Base-by-base conservation (phyloP, 2,329 filamentous ascomycete genomes). In the Colletotrichum falcatum region DNA sequence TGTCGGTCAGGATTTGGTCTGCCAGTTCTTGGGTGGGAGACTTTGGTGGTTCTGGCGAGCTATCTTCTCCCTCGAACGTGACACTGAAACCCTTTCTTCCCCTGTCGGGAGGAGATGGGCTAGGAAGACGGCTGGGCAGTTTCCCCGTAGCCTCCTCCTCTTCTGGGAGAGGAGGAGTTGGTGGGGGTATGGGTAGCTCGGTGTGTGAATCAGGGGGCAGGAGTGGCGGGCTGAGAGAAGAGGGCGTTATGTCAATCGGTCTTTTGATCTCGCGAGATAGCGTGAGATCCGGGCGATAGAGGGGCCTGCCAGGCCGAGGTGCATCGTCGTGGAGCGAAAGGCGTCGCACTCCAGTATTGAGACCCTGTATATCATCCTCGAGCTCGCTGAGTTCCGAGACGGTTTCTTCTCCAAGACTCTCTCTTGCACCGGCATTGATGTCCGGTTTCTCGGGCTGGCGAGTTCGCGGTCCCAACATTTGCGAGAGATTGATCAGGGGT, bases 1-100 rank as follows among this genome's bases (percentile, higher is more conserved):
- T 86, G 0, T 86, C 87, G 16, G 84, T 84, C 5, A 90, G 77
- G 51, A 90, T 90, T 49, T 86, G 81, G 66, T 90, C 86, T 1
- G 88, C 88, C 71, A 86, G 76, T n/a, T 82, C 80, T 65, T 88
- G 85, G 0, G 84, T 85, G 0, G 84, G 84, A 1, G 85, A 83
- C 23, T 54, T 53, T 20, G 76, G 72, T 49, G 73, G 70, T 51
- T 72, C 74, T 18, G 66, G 62, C 8, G 73, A 71, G 16, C 58
- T 33, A 4, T 56, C 65, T 55, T 69, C 63, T 44, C 51, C 61
- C 5, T 62, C 66, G 18, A 73, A 53, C 5, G 61, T 30, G 35
- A 61, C 49, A 7, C 30, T 53, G 33, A 37, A 65, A 61, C 3
- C 44, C 26, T 16, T 11, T n/a, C 66, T 53, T 28, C 70, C 61